Percentiles rank a stretch among this genome's conserved stretches.
Evolutionary conservation across 2,329 filamentous ascomycete species (phyloP).

Genomic region (Passalora sequoiae): DNA sequence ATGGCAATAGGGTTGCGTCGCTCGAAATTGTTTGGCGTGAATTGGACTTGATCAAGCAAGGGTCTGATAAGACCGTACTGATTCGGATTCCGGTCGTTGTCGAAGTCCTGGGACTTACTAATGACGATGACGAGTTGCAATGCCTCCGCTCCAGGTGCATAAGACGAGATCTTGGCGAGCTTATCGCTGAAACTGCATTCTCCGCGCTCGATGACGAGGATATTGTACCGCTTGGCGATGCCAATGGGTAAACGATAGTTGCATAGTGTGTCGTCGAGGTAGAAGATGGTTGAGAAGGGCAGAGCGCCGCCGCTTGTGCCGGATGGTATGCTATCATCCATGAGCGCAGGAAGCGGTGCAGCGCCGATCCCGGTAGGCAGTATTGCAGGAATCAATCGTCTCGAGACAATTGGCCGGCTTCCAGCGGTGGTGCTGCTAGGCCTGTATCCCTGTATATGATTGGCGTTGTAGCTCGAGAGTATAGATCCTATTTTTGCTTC

Average conservation of each 20-base stretch:
- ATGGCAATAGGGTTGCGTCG: slow-evolving; percentile 71
- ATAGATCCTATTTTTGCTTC: slow-evolving; percentile 31
- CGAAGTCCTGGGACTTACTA: slow-evolving; percentile 49
- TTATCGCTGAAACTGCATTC: slow-evolving; percentile 81
- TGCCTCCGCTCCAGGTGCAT: slow-evolving; percentile 45
- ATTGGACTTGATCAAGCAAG: slow-evolving; percentile 68
- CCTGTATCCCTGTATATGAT: background rate
- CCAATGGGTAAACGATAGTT: slow-evolving; percentile 47
- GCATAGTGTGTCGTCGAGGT: slow-evolving; percentile 66
- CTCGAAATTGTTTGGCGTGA: slow-evolving; percentile 62
- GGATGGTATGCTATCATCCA: slow-evolving; percentile 23
- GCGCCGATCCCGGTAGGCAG: slow-evolving; percentile 59
- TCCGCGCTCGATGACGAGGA: slow-evolving; percentile 77
- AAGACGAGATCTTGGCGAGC: slow-evolving; percentile 75
- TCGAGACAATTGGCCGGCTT: slow-evolving; percentile 24
- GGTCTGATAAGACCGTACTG: slow-evolving; percentile 53
- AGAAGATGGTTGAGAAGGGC: slow-evolving; percentile 50
- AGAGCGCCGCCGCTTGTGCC: slow-evolving; percentile 47
- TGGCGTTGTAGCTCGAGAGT: slow-evolving; percentile 12
- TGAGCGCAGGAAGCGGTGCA: slow-evolving; percentile 55
- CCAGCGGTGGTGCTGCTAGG: background rate
- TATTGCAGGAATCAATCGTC: slow-evolving; percentile 44
- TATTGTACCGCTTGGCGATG: slow-evolving; percentile 56
- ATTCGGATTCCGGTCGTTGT: background rate
- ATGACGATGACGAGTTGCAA: slow-evolving; percentile 81